phyloP scores from a whole-genome alignment of 2,329 filamentous ascomycete genomes.

The Trichophyton rubrum region DNA sequence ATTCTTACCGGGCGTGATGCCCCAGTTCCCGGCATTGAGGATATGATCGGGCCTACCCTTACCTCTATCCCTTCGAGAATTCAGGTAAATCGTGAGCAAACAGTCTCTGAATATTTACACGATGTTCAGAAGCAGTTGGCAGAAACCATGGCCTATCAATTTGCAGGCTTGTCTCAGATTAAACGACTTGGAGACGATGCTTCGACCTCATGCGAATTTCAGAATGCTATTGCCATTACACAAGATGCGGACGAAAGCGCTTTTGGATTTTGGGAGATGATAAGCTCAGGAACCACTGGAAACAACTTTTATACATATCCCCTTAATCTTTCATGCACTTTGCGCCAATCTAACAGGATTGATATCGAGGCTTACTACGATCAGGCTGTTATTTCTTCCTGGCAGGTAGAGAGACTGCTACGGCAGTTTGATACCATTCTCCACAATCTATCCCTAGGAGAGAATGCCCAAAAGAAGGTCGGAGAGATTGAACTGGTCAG shows the following conservation, averaged over 20 bases:
- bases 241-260: conserved; percentile 15
- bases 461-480: conserved; percentile 6
- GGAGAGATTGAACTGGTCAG: conserved; percentile 10
- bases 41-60: conserved; percentile 31
- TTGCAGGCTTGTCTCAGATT: conserved; percentile 38
- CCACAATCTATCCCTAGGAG: conserved; percentile 5
- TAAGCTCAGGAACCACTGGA: conserved; percentile 6
- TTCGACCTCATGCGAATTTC: conserved; percentile 29
- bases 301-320: conserved; percentile 13
- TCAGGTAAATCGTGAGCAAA: conserved; percentile 22
- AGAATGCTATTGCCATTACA: conserved; percentile 28
- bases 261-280: conserved; percentile 12
- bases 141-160: conserved; percentile 47
- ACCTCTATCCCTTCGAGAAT: conserved; percentile 30
- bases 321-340: conserved; percentile 12
- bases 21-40: conserved; percentile 25
- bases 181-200: conserved; percentile 38
- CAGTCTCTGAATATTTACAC: conserved; percentile 38
- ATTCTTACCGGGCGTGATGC: conserved; percentile 31
- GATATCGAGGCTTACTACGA: conserved; percentile 14
- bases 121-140: conserved; percentile 42
- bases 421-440: conserved; percentile 14
- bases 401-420: conserved; percentile 13
- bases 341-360: conserved; percentile 7
- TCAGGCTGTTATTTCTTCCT: conserved; percentile 10